Evolutionary conservation across 148 eudicot genomes (phyloP), one percentile per base, ranked within the genome.

Genomic region (Limonium bicolor): DNA sequence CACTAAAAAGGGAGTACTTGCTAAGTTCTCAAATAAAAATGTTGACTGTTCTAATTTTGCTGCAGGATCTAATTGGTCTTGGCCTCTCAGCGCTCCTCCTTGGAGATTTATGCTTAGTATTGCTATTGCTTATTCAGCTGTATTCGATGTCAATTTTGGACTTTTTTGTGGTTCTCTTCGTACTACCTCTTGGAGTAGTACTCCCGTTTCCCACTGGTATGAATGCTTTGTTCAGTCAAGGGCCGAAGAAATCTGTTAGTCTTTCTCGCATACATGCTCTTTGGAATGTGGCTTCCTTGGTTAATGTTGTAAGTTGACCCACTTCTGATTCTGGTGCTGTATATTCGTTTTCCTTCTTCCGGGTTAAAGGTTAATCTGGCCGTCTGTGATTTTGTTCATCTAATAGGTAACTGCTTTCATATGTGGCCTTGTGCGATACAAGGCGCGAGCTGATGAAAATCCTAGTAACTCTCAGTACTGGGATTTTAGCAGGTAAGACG

Each of bases 131-230:
- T 66, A 76, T 84, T 56, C 95, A 84, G 93, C 70, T 90, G 28
- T 90, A 80, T 67, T 80, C 97, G 39, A 68, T 62, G 41, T 84
- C 97, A 11, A 38, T 84, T 56, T n/a, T 75, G 63, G 74, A 62
- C 60, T 76, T 80, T 51, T 55, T 74, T 52, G 55, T 80, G 56
- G 79, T 76, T 54, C 59, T 90, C 48, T 75, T 67, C 43, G 50
- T 90, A 55, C 95, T 82, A 41, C 97, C 97, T 48, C 69, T 90
- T 43, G 97, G 85, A 31, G 75, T 84, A 51, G 55, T 90, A 31
- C 78, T 85, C 61, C 97, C 97, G 20, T 84, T 90, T 55, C 97
- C 97, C 5, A 78, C 93, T 46, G 97, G 97, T 14, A 75, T 80
- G 32, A 84, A 71, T 71, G 97, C 95, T 25, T 69, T 90, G 52